Percentiles rank a stretch among this genome's conserved stretches.
Evolutionary conservation across 768 basidiomycete genomes (phyloP).

Genomic region (Mycena pura): DNA sequence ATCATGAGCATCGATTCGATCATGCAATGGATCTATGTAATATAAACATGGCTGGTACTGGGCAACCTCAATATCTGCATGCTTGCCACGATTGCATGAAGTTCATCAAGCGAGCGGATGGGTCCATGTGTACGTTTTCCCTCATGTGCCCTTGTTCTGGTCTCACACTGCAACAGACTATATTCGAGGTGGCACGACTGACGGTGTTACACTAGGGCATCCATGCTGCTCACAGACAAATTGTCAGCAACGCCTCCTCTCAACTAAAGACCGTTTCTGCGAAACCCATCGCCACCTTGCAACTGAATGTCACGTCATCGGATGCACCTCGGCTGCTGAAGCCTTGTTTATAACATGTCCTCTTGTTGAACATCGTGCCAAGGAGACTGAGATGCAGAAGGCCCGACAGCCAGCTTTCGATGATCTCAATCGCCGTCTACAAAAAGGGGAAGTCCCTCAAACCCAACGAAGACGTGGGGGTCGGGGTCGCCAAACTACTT

Average conservation of each 20-base stretch:
- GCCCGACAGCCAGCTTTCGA: too few relatives aligned
- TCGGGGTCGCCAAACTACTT: too few relatives aligned
- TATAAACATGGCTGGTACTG: slow-evolving; percentile 13
- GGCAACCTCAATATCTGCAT: slow-evolving; percentile 10
- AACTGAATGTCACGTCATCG: slow-evolving; percentile 7
- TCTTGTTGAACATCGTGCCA: background rate
- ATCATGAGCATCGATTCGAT: background rate
- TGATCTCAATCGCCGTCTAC: too few relatives aligned
- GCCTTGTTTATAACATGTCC: background rate
- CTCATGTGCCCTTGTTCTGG: background rate
- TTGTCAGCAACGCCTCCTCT: slow-evolving; percentile 16
- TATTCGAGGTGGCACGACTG: slow-evolving; percentile 25
- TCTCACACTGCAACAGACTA: background rate
- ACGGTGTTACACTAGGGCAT: slow-evolving; percentile 35
- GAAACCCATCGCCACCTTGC: background rate
- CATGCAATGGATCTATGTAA: slow-evolving; percentile 1
- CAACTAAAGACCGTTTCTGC: slow-evolving; percentile 24
- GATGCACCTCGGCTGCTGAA: background rate
- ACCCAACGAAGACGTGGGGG: too few relatives aligned
- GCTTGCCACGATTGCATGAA: slow-evolving; percentile 9
- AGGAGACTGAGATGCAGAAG: too few relatives aligned
- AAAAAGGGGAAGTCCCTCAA: too few relatives aligned
- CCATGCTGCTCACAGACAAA: slow-evolving; percentile 29
- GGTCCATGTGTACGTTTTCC: background rate
- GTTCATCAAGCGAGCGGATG: background rate